These are phyloP conservation scores for Pterocarpus macrocarpus DNA, from an alignment of 306 rosid genomes.

Conservation along the genomic window DNA sequence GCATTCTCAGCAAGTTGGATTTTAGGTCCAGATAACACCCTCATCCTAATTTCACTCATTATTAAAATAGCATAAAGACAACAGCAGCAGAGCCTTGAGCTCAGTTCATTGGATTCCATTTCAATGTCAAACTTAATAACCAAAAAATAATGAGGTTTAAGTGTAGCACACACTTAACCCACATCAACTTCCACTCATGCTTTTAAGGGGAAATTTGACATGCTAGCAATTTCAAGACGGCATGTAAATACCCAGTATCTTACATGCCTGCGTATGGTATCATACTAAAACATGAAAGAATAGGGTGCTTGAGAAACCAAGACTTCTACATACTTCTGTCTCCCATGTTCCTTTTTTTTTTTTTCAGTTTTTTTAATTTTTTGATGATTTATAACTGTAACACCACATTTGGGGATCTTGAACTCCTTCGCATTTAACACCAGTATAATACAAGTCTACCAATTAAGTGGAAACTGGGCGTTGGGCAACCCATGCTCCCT, in stretches of 20 bases:
- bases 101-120: background rate
- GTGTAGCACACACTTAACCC: background rate
- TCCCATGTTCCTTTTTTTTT: too few species aligned
- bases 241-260: background rate
- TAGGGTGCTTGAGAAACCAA: background rate
- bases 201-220: background rate
- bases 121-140: background rate
- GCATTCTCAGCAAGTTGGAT: constrained; percentile 58
- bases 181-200: background rate
- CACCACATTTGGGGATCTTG: background rate
- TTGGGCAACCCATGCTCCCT: background rate
- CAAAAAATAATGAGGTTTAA: background rate
- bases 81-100: constrained; percentile 12
- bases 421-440: background rate
- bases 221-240: background rate
- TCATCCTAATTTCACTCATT: background rate
- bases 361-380: too few species aligned
- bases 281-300: background rate
- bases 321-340: background rate
- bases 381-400: background rate
- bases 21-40: background rate
- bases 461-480: background rate
- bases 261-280: background rate
- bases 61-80: background rate
- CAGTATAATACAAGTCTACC: background rate